Conservation (phyloP, 805 yeast genomes). For the Danielozyma ontarioensis region DNA sequence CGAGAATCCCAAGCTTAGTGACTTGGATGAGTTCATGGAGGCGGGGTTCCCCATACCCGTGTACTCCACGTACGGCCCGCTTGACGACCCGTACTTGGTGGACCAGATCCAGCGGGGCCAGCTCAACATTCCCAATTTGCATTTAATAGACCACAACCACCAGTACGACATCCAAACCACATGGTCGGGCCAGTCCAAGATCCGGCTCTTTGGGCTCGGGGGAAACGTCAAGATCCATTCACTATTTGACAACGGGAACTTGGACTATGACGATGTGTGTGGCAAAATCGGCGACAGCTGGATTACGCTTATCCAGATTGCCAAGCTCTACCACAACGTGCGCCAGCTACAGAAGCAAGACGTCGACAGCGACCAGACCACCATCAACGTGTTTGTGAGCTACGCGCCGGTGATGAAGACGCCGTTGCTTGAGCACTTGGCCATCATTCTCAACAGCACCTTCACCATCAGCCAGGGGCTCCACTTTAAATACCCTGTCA, state of each 20-base stretch:
- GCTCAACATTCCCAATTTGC: slow-evolving; percentile 51
- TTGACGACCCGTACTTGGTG: slow-evolving; percentile 67
- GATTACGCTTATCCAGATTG: slow-evolving; percentile 68
- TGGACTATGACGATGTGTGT: slow-evolving; percentile 8
- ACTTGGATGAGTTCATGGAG: slow-evolving; percentile 15
- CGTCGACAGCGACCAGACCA: slow-evolving; percentile 19
- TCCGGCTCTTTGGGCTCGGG: slow-evolving; percentile 66
- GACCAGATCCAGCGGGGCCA: slow-evolving; percentile 55
- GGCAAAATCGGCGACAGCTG: slow-evolving; percentile 57
- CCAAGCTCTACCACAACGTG: slow-evolving; percentile 42
- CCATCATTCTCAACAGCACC: slow-evolving; percentile 63
- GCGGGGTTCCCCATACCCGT: slow-evolving; percentile 57
- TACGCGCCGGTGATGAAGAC: slow-evolving; percentile 71
- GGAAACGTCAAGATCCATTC: slow-evolving; percentile 65
- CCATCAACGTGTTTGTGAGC: slow-evolving; percentile 57
- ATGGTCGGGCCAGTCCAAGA: slow-evolving; percentile 33
- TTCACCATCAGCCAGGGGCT: slow-evolving; percentile 68
- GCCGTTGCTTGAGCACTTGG: slow-evolving; percentile 62
- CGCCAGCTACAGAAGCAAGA: slow-evolving; percentile 6
- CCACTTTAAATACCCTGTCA: slow-evolving; percentile 65
- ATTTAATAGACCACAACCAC: slow-evolving; percentile 55
- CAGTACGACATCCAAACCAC: slow-evolving; percentile 38
- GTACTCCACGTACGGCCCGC: slow-evolving; percentile 71
- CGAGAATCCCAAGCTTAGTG: slow-evolving; percentile 8
- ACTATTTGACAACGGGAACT: slow-evolving; percentile 47